These are phyloP conservation scores for Furculomyces boomerangus DNA, from an alignment of 371 early-diverging fungal species.

Conservation along the genomic window DNA sequence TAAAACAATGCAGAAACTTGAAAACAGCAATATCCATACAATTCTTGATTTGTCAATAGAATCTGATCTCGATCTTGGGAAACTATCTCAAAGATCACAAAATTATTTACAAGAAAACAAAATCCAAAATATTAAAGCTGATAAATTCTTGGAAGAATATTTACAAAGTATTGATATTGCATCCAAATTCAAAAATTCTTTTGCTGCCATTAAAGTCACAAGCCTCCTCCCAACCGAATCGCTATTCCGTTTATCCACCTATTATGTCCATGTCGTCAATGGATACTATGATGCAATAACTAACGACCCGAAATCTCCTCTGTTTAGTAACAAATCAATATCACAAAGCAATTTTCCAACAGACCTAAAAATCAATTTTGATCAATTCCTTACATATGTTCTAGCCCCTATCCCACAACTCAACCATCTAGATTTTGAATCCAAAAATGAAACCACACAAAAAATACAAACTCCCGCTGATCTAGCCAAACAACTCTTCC, in stretches of 20 bases:
- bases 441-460: too few relatives aligned
- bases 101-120: background rate
- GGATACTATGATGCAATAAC: background rate
- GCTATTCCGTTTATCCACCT: slow-evolving; percentile 46
- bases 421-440: too few relatives aligned
- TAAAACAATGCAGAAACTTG: slow-evolving; percentile 56
- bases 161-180: slow-evolving; percentile 48
- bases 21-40: slow-evolving; percentile 50
- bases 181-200: slow-evolving; percentile 33
- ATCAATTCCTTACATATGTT: too few relatives aligned
- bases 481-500: slow-evolving; percentile 17
- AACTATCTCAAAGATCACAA: background rate
- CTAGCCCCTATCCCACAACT: too few relatives aligned
- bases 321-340: too few relatives aligned
- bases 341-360: too few relatives aligned
- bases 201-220: slow-evolving; percentile 80
- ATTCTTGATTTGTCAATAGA: slow-evolving; percentile 83
- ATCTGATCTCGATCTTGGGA: slow-evolving; percentile 48
- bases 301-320: too few relatives aligned
- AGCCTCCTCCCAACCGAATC: slow-evolving; percentile 60
- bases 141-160: slow-evolving; percentile 24
- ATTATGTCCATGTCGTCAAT: background rate
- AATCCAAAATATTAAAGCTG: slow-evolving; percentile 7
- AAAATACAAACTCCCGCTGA: slow-evolving; percentile 25
- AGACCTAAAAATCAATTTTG: too few relatives aligned